These are phyloP conservation scores for Mesembryanthemum crystallinum DNA, from an alignment of 148 eudicot genomes.

Conservation along the genomic window DNA sequence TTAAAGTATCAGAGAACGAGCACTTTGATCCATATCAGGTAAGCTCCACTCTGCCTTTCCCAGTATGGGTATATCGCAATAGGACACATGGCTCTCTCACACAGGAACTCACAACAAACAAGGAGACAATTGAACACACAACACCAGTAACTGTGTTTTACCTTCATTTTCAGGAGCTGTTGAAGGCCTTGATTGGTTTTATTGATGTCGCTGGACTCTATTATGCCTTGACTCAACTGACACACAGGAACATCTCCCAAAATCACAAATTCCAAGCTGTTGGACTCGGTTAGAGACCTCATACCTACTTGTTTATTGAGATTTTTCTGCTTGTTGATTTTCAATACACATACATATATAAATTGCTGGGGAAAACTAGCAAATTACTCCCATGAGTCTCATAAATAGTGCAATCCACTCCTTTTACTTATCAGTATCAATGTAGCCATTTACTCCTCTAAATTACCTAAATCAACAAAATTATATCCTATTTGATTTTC, in stretches of 20 bases:
- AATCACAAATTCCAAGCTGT: slow-evolving; percentile 98
- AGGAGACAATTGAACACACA: not conserved
- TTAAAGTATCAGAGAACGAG: slow-evolving; percentile 83
- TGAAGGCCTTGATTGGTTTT: slow-evolving; percentile 89
- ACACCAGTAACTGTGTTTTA: not conserved
- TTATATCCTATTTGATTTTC: too few relatives aligned
- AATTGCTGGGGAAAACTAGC: too few relatives aligned
- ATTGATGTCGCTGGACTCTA: slow-evolving; percentile 97
- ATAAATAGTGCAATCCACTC: too few relatives aligned
- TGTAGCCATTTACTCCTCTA: too few relatives aligned
- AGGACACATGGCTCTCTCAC: not conserved
- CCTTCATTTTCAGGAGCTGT: slow-evolving; percentile 55
- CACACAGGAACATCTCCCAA: slow-evolving; percentile 96
- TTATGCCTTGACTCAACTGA: slow-evolving; percentile 91
- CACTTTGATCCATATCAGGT: slow-evolving; percentile 97
- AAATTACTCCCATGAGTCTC: too few relatives aligned
- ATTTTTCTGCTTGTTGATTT: not conserved
- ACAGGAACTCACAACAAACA: not conserved
- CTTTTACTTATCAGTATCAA: too few relatives aligned
- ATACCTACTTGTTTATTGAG: not conserved
- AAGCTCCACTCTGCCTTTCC: slow-evolving; percentile 5
- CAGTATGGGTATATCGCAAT: not conserved
- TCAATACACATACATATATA: not conserved
- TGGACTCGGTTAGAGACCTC: slow-evolving; percentile 82
- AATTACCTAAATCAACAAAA: too few relatives aligned